These are phyloP conservation scores for Epichloe hybrida DNA, from an alignment of 2,329 filamentous ascomycete species.

Conservation along the genomic window DNA sequence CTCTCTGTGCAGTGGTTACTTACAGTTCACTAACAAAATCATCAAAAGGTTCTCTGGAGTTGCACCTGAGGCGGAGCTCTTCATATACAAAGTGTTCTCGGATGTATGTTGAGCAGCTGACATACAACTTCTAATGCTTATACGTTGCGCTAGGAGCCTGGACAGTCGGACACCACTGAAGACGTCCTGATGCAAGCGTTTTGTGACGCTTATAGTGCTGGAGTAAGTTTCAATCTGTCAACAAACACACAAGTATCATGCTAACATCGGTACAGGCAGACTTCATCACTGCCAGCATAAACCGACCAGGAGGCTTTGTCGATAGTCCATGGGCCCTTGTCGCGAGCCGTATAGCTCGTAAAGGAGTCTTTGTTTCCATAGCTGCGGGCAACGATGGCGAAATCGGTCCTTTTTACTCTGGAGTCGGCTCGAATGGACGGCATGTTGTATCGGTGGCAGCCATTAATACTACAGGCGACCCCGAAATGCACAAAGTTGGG, in stretches of 20 bases:
- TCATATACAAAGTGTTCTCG: constrained; percentile 31
- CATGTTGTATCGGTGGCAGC: constrained; percentile 24
- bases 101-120: constrained; percentile 10
- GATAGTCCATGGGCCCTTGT: constrained; percentile 30
- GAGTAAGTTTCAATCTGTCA: constrained; percentile 10
- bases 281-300: constrained; percentile 29
- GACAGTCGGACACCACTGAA: constrained; percentile 14
- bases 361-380: constrained; percentile 35
- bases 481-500: constrained; percentile 18
- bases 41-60: constrained; percentile 27
- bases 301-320: constrained; percentile 23
- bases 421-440: constrained; percentile 18
- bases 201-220: constrained; percentile 23
- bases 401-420: constrained; percentile 33
- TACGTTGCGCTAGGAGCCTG: background rate
- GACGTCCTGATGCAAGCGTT: constrained; percentile 22
- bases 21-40: background rate
- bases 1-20: background rate
- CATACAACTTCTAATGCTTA: background rate
- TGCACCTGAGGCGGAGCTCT: constrained; percentile 29
- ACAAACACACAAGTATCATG: background rate
- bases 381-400: constrained; percentile 38
- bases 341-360: constrained; percentile 25
- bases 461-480: constrained; percentile 29
- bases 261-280: constrained; percentile 18